phyloP scores from a whole-genome alignment of 2,329 filamentous ascomycete species.

The Falciphora oryzae region DNA sequence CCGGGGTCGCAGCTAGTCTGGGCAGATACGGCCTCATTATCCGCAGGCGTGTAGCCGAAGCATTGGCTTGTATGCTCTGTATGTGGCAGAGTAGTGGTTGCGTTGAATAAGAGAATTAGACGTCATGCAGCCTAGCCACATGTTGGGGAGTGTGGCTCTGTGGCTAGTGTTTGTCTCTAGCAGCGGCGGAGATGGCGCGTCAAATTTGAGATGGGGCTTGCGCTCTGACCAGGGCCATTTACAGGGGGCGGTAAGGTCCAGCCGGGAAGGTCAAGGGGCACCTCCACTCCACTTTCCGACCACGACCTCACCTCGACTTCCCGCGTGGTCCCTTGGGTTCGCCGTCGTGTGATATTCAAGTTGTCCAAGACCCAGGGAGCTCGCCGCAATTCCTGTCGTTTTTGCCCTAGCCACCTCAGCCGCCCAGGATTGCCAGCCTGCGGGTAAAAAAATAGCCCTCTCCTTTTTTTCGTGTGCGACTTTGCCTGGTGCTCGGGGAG shows the following conservation, averaged over 20 bases:
- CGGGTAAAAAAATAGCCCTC: neutral
- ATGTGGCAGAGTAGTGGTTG: neutral
- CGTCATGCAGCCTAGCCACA: neutral
- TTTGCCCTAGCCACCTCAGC: neutral
- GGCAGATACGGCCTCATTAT: constrained; percentile 13
- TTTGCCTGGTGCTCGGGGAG: neutral
- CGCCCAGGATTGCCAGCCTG: neutral
- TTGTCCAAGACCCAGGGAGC: neutral
- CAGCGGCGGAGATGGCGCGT: neutral
- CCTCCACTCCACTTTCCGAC: constrained; percentile 2
- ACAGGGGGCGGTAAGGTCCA: neutral
- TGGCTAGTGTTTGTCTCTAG: neutral
- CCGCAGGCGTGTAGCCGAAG: constrained; percentile 9
- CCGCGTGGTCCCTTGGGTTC: neutral
- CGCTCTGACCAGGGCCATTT: neutral
- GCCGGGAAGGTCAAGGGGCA: neutral
- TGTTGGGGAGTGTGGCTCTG: neutral
- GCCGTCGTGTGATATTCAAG: neutral
- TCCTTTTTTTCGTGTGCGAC: neutral
- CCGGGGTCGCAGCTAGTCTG: constrained; percentile 11
- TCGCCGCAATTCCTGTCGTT: neutral
- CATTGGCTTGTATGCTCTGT: constrained; percentile 4
- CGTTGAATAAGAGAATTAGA: neutral
- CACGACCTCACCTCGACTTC: neutral
- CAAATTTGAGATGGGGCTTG: neutral